phyloP scores from a whole-genome alignment of 371 early-diverging fungal genomes.

The Syncephalastrum racemosum region DNA sequence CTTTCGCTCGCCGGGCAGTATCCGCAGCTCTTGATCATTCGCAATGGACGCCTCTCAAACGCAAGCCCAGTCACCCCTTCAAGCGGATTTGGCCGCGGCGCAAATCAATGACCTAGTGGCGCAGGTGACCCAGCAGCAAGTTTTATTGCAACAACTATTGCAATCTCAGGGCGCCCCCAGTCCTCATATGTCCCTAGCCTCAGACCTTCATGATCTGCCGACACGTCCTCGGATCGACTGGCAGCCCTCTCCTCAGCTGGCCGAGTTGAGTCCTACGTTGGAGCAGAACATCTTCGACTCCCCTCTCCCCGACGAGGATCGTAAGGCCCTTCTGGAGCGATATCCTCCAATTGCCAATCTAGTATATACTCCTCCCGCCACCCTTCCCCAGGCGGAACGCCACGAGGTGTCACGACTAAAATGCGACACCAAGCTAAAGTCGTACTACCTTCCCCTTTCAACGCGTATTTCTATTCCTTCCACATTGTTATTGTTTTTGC shows the following conservation, averaged over 20 bases:
- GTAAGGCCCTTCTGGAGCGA: constrained; percentile 13
- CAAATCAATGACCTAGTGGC: no score
- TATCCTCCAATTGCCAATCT: constrained; percentile 14
- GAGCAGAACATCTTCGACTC: constrained; percentile 8
- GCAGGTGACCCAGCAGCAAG: constrained; percentile 3
- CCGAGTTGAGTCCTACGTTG: background rate
- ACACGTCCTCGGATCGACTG: constrained; percentile 18
- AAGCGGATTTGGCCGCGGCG: background rate
- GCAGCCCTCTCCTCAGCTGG: constrained; percentile 7
- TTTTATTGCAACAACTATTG: background rate
- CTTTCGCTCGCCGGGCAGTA: no score
- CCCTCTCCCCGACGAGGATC: constrained; percentile 10
- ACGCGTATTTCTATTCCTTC: no score
- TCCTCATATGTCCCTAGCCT: background rate
- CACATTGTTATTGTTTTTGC: no score
- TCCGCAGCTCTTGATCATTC: no score
- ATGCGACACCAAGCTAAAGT: no score
- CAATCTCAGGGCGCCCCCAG: background rate
- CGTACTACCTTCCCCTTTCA: no score
- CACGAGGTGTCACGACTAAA: no score
- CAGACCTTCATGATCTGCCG: constrained; percentile 2
- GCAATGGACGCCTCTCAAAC: no score
- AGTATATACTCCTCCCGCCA: constrained; percentile 13
- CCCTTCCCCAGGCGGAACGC: constrained; percentile 10
- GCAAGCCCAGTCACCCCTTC: no score